phyloP scores from a whole-genome alignment of 768 basidiomycete species.

The Suillus spraguei region DNA sequence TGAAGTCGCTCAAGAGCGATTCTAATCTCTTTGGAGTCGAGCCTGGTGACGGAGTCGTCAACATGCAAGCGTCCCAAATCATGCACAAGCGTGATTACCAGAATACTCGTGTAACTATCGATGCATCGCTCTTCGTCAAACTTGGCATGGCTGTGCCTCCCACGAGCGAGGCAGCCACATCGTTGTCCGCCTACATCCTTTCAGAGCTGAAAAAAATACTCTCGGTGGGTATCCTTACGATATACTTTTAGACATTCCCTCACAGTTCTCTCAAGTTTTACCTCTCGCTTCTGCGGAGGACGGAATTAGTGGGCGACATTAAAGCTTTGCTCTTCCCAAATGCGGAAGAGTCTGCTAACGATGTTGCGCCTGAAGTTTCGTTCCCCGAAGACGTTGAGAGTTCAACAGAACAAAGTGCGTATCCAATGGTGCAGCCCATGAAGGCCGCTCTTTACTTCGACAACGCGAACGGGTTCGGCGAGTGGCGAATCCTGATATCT shows the following conservation, averaged over 20 bases:
- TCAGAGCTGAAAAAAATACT: slow-evolving; percentile 29
- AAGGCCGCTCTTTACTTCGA: slow-evolving; percentile 64
- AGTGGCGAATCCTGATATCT: slow-evolving; percentile 63
- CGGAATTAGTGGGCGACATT: slow-evolving; percentile 13
- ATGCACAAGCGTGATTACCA: slow-evolving; percentile 23
- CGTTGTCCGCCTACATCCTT: slow-evolving; percentile 21
- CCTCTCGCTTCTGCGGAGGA: slow-evolving; percentile 23
- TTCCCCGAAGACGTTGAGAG: slow-evolving; percentile 1
- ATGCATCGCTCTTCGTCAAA: slow-evolving; percentile 32
- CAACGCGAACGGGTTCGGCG: slow-evolving; percentile 59
- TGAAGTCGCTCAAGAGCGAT: neutral
- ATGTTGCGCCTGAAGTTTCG: neutral
- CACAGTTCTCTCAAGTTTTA: slow-evolving; percentile 23
- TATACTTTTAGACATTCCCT: neutral
- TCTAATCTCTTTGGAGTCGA: slow-evolving; percentile 9
- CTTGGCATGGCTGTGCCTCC: slow-evolving; percentile 32
- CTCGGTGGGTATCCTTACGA: slow-evolving; percentile 25
- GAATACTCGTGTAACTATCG: slow-evolving; percentile 17
- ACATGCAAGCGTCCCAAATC: slow-evolving; percentile 29
- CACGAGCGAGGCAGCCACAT: slow-evolving; percentile 20
- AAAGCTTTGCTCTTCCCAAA: slow-evolving; percentile 10
- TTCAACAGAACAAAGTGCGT: slow-evolving; percentile 27
- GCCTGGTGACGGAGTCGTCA: slow-evolving; percentile 6
- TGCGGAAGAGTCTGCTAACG: neutral
- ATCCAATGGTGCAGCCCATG: slow-evolving; percentile 55